A percentile compares a stretch with the other conserved stretches of the same genome.
These are phyloP conservation scores for Hapsidospora chrysogenum DNA, from an alignment of 495 filamentous ascomycete species.

Conservation along the genomic window DNA sequence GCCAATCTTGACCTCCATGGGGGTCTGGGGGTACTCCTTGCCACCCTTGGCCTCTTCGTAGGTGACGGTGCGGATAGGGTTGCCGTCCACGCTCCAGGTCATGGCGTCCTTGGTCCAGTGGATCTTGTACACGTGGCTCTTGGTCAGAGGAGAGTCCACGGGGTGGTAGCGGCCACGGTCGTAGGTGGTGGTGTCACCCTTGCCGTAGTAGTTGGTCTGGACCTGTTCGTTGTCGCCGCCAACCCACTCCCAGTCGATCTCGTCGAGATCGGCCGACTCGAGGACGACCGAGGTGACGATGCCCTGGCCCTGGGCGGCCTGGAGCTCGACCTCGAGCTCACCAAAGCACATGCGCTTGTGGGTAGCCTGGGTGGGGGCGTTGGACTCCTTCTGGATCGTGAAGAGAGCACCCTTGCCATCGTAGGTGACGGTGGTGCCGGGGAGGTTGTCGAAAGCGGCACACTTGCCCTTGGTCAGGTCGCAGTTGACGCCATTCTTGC, in stretches of 20 bases:
- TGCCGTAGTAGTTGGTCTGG: constrained; percentile 86
- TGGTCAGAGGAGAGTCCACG: constrained; percentile 36
- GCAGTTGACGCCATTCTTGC: constrained; percentile 39
- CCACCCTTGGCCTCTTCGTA: constrained; percentile 46
- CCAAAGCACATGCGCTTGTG: constrained; percentile 69
- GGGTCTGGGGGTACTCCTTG: constrained; percentile 64
- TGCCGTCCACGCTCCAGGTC: constrained; percentile 58
- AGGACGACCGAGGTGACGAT: constrained; percentile 70
- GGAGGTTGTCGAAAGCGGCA: constrained; percentile 46
- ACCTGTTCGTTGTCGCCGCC: constrained; percentile 45
- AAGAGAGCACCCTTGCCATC: constrained; percentile 55
- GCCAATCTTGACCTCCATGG: constrained; percentile 68
- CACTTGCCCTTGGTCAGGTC: constrained; percentile 60
- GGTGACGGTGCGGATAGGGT: constrained; percentile 48
- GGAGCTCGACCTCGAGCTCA: constrained; percentile 43
- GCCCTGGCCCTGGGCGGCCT: constrained; percentile 47
- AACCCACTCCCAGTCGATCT: constrained; percentile 81
- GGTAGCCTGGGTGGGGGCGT: constrained; percentile 55
- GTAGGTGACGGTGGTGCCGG: constrained; percentile 41
- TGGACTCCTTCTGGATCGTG: constrained; percentile 52
- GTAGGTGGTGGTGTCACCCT: constrained; percentile 60
- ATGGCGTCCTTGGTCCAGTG: constrained; percentile 61
- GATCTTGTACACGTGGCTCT: constrained; percentile 64
- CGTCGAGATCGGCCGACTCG: constrained; percentile 76
- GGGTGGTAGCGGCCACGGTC: constrained; percentile 50